These are phyloP conservation scores for Sordariomycetes sp. DNA, from an alignment of 2,329 filamentous ascomycete genomes.

Conservation along the genomic window DNA sequence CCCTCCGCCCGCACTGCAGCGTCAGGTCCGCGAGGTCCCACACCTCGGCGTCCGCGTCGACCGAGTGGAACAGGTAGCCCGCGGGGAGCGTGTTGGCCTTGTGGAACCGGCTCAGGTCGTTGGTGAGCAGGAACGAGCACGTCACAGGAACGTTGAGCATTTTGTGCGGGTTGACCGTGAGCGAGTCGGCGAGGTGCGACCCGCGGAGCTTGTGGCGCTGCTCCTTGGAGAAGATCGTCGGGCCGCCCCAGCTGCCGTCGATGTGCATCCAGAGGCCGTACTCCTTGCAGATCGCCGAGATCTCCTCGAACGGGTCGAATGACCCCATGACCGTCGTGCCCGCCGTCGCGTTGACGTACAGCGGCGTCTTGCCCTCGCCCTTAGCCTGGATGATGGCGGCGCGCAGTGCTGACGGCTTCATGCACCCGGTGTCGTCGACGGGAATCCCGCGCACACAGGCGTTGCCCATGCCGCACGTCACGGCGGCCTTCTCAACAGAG, in stretches of 20 bases:
- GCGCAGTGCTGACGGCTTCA: slow-evolving; percentile 58
- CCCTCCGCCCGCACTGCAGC: slow-evolving; percentile 81
- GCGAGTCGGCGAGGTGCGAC: slow-evolving; percentile 62
- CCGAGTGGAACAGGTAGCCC: slow-evolving; percentile 68
- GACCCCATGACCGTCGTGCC: slow-evolving; percentile 89
- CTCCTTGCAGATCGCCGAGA: slow-evolving; percentile 59
- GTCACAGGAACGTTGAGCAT: slow-evolving; percentile 90
- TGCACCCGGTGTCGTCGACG: slow-evolving; percentile 61
- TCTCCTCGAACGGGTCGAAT: slow-evolving; percentile 67
- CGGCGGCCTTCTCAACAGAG: slow-evolving; percentile 88
- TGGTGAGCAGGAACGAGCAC: slow-evolving; percentile 77
- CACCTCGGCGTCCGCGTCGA: slow-evolving; percentile 42
- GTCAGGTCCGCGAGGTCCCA: slow-evolving; percentile 91
- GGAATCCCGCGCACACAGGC: slow-evolving; percentile 62
- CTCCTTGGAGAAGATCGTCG: slow-evolving; percentile 63
- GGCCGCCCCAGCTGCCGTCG: slow-evolving; percentile 85
- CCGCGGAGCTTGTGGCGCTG: slow-evolving; percentile 58
- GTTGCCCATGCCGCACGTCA: slow-evolving; percentile 75
- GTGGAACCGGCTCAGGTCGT: slow-evolving; percentile 69
- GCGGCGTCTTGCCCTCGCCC: slow-evolving; percentile 62
- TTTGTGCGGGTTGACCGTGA: slow-evolving; percentile 92
- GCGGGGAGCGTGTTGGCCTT: slow-evolving; percentile 77
- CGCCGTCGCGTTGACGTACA: slow-evolving; percentile 93
- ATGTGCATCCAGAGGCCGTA: slow-evolving; percentile 84
- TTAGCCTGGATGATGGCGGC: slow-evolving; percentile 51